These are phyloP conservation scores for Plasmodium ovale DNA, from an alignment of 169 alveolate genomes.

Conservation along the genomic window DNA sequence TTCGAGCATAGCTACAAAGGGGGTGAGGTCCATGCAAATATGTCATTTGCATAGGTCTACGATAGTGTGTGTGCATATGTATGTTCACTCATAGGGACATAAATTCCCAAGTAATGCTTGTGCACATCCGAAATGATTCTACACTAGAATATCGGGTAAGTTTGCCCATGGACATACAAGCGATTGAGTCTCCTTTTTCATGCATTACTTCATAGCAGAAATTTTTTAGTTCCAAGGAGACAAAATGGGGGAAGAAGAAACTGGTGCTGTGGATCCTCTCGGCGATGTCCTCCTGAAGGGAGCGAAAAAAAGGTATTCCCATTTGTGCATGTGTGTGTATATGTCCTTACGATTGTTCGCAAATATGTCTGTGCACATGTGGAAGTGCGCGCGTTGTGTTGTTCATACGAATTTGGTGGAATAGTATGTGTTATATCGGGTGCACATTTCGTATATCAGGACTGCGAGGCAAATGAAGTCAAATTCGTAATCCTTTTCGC, in stretches of 20 bases:
- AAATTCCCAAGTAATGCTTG: too few species aligned
- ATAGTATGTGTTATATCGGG: constrained; percentile 67
- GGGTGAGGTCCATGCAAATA: neutral
- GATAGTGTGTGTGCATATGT: neutral
- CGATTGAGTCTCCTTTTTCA: neutral
- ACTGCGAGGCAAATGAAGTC: constrained; percentile 67
- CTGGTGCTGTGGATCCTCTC: constrained; percentile 45
- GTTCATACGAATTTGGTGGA: constrained; percentile 45
- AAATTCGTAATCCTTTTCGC: constrained; percentile 62
- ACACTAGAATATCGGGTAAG: neutral
- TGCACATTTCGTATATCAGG: constrained; percentile 68
- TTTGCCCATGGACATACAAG: neutral
- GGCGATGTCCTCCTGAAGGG: constrained; percentile 31
- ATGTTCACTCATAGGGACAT: too few species aligned
- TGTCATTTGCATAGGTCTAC: neutral
- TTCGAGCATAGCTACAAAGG: constrained; percentile 60
- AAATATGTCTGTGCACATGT: neutral
- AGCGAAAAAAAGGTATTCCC: neutral
- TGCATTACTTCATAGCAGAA: constrained; percentile 65
- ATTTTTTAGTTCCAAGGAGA: constrained; percentile 64
- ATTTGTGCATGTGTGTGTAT: neutral
- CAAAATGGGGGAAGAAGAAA: constrained; percentile 72
- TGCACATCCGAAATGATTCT: neutral
- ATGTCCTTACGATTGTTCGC: neutral
- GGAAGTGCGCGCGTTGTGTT: neutral